Percentiles rank a stretch among this genome's conserved stretches.
phyloP scores from a whole-genome alignment of 106 monocot genomes.

The Allium cepa region DNA sequence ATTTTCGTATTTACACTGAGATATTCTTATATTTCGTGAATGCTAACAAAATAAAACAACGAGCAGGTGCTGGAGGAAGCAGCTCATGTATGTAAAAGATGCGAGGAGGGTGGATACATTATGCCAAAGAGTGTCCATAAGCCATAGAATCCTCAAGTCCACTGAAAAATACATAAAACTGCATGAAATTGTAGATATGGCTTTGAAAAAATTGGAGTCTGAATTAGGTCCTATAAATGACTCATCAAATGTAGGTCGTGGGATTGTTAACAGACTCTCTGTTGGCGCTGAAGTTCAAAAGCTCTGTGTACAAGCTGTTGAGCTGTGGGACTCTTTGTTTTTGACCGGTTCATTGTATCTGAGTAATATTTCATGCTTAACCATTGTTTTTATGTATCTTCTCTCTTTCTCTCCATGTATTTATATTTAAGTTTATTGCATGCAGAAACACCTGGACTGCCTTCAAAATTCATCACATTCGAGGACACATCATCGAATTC shows the following conservation, averaged over 20 bases:
- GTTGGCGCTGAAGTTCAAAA: slow-evolving; percentile 82
- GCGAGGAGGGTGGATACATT: slow-evolving; percentile 75
- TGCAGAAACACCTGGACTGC: slow-evolving; percentile 13
- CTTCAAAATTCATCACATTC: slow-evolving; percentile 27
- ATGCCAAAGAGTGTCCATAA: slow-evolving; percentile 58
- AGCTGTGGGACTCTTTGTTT: slow-evolving; percentile 22
- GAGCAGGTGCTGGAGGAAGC: slow-evolving; percentile 83
- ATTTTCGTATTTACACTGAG: no score
- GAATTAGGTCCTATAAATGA: slow-evolving; percentile 59
- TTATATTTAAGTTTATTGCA: neutral
- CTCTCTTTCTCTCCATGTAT: neutral
- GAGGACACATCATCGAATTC: slow-evolving; percentile 41
- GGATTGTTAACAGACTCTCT: slow-evolving; percentile 79
- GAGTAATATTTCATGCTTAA: slow-evolving; percentile 16
- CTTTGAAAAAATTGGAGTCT: slow-evolving; percentile 61
- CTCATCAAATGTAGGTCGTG: slow-evolving; percentile 48
- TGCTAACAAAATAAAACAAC: no score
- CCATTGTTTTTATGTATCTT: no score
- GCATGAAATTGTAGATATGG: slow-evolving; percentile 61
- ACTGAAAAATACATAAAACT: slow-evolving; percentile 48
- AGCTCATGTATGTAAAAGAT: slow-evolving; percentile 70
- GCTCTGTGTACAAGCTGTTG: slow-evolving; percentile 55
- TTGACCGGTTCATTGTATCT: slow-evolving; percentile 9
- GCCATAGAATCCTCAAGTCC: slow-evolving; percentile 47
- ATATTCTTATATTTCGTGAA: no score